Evolutionary conservation across 148 eudicot species (phyloP), one percentile per base, ranked within the genome.

Genomic region (Selenicereus undatus): DNA sequence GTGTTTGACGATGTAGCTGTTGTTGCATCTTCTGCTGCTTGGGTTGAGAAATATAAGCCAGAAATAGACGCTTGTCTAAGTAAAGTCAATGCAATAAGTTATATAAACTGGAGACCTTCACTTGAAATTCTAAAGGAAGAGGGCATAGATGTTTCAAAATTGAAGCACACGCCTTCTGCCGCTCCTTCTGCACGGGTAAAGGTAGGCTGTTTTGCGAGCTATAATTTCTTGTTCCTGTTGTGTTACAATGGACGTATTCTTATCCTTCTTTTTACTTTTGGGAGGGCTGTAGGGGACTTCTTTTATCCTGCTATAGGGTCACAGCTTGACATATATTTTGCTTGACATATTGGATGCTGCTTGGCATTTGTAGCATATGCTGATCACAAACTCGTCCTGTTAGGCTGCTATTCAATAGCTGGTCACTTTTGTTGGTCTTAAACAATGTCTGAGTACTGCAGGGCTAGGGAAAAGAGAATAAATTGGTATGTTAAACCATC

Each of bases 1-100:
- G 84, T 95, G 52, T 95, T 93, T 85, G 97, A 91, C 80, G 94
- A 92, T 86, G 86, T 90, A 84, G 98, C 98, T 81, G 98, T 95
- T 76, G 85, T 95, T 79, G 98, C 98, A 39, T 95, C 98, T 77
- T 95, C 98, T 30, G 97, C 98, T 76, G 98, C 98, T 77, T 95
- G 98, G 97, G 97, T 93, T 84, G 94, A 95, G 89, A 91, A 89
- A 83, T 93, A 90, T 87, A 90, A 84, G 84, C 81, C 88, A 62
- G 86, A 91, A 58, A 95, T 95, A 82, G 87, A 87, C 82, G 81
- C 79, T 77, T 93, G 86, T 79, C 82, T 93, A 69, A 78, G 76
- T 76, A 87, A 84, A 83, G 68, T 92, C 43, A 83, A 75, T 78
- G 90, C 84, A 52, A 83, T 95, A 75, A 87, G 71, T 76, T 78